A percentile compares a stretch with the other conserved stretches of the same genome.
phyloP scores from a whole-genome alignment of 768 basidiomycete genomes.

The Chalciporus pseudorubinellus region DNA sequence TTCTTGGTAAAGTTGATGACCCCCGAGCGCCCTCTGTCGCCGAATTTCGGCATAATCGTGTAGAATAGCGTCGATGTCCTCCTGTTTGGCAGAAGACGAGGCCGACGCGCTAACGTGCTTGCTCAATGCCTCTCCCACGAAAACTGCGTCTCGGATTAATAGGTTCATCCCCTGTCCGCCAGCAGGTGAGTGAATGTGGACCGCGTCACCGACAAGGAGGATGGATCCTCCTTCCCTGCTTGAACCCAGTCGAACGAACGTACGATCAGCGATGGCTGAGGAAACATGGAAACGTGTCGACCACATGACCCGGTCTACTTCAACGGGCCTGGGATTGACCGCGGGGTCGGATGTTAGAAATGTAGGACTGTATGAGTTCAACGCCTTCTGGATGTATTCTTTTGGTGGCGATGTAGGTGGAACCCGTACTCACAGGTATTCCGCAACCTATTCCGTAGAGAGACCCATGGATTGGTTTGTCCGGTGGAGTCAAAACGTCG shows the following conservation, averaged over 20 bases:
- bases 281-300: no score
- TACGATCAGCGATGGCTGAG: no score
- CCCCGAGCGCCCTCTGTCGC: no score
- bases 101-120: constrained; percentile 25
- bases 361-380: constrained; percentile 38
- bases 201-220: no score
- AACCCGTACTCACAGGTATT: constrained; percentile 31
- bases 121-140: constrained; percentile 41
- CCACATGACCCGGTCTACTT: no score
- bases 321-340: no score
- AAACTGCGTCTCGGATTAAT: constrained; percentile 48
- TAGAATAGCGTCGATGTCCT: no score
- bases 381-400: constrained; percentile 40
- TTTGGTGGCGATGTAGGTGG: constrained; percentile 35
- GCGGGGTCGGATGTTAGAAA: constrained; percentile 33
- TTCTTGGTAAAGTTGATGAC: no score
- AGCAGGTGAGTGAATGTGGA: constrained; percentile 49
- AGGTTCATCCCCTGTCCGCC: constrained; percentile 57
- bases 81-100: neutral
- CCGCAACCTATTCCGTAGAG: constrained; percentile 41
- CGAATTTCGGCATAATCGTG: no score
- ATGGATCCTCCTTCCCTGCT: no score
- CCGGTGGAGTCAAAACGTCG: constrained; percentile 12
- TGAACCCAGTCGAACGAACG: no score
- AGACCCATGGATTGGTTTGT: neutral